Conservation (phyloP, 140 eudicot species). For the Bidens hawaiensis region DNA sequence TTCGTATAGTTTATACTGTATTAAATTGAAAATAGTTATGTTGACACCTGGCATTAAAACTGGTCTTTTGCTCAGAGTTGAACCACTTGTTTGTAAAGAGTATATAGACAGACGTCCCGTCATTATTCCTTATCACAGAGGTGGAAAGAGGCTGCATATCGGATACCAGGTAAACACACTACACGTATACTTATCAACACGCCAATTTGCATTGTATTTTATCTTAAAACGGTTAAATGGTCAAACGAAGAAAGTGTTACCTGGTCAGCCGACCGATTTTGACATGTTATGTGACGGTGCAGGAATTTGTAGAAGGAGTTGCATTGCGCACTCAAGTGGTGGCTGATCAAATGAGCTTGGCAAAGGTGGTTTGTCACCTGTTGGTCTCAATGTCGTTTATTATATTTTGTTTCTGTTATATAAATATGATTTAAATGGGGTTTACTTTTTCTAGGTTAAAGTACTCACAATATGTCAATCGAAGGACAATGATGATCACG, state of each 20-base stretch:
- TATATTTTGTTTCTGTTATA: neutral
- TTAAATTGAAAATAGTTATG: neutral
- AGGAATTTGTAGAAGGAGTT: conserved; percentile 79
- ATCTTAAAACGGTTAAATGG: neutral
- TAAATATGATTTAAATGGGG: neutral
- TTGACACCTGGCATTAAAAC: conserved; percentile 4
- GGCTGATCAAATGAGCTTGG: conserved; percentile 37
- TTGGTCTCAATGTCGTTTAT: neutral
- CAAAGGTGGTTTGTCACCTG: conserved; percentile 45
- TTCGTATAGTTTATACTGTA: neutral
- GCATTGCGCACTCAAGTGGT: conserved; percentile 62
- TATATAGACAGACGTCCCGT: conserved; percentile 58
- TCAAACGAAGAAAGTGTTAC: neutral
- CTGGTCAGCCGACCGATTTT: neutral
- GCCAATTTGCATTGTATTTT: neutral
- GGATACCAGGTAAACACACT: conserved; percentile 63
- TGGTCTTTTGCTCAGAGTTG: conserved; percentile 50
- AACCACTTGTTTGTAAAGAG: conserved; percentile 88
- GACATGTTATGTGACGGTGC: conserved; percentile 16
- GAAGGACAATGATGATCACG: conserved; percentile 43
- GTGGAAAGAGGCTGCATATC: conserved; percentile 91
- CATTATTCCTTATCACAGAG: conserved; percentile 90
- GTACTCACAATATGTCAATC: conserved; percentile 76
- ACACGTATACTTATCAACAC: neutral
- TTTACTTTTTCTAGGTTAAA: conserved; percentile 47